phyloP scores from a whole-genome alignment of 768 basidiomycete species.

The Serpula lacrymans region DNA sequence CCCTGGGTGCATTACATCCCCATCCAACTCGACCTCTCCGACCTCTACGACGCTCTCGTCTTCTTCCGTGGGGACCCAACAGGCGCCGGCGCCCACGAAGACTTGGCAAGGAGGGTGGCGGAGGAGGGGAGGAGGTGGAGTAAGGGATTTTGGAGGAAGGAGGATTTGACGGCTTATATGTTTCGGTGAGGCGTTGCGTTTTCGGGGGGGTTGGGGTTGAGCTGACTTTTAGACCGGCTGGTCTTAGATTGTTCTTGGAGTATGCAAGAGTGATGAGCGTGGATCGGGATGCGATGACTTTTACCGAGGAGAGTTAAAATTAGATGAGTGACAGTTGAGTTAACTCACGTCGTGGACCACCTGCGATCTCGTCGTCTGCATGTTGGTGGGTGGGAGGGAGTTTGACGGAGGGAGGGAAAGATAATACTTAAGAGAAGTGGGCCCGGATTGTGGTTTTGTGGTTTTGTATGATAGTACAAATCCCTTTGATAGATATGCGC shows the following conservation, averaged over 20 bases:
- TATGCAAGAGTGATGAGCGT: slow-evolving; percentile 47
- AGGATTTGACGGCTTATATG: slow-evolving; percentile 58
- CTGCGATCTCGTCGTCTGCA: too few relatives aligned
- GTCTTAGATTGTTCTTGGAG: slow-evolving; percentile 44
- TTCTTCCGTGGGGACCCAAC: slow-evolving; percentile 69
- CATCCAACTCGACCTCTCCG: slow-evolving; percentile 58
- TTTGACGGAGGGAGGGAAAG: too few relatives aligned
- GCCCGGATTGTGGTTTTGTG: too few relatives aligned
- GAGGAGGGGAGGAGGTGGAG: slow-evolving; percentile 56
- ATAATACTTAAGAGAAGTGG: too few relatives aligned
- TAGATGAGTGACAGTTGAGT: too few relatives aligned
- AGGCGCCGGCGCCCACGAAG: slow-evolving; percentile 59
- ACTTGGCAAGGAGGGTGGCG: slow-evolving; percentile 54
- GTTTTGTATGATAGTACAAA: too few relatives aligned
- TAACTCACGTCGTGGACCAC: too few relatives aligned
- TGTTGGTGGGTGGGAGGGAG: too few relatives aligned
- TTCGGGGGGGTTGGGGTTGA: background rate
- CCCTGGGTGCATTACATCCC: slow-evolving; percentile 80
- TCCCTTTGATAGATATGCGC: too few relatives aligned
- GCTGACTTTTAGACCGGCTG: background rate
- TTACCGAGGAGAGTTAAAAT: too few relatives aligned
- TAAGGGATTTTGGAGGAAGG: slow-evolving; percentile 51
- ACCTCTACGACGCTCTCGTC: slow-evolving; percentile 65
- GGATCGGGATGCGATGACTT: slow-evolving; percentile 41
- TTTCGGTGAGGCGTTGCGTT: slow-evolving; percentile 42